phyloP scores from a whole-genome alignment of 176 grass and related monocot species.

The Triticum timopheevii region DNA sequence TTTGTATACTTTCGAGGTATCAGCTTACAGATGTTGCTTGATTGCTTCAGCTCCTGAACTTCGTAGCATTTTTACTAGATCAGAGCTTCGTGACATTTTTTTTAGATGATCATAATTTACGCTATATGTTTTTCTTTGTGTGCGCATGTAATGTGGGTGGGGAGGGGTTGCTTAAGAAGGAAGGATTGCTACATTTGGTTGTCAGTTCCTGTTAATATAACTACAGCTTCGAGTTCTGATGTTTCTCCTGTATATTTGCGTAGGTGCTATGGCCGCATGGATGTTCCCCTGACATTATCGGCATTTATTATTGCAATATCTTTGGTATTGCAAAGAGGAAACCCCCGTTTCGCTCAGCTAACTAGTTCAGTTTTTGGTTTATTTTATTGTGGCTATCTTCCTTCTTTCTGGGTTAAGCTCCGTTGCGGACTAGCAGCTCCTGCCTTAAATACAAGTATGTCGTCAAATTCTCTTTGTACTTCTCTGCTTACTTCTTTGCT shows the following conservation, averaged over 20 bases:
- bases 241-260: conserved; percentile 28
- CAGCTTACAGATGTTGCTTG: not conserved
- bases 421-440: conserved; percentile 80
- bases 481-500: not conserved
- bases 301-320: conserved; percentile 85
- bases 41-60: not conserved
- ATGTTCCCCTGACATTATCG: conserved; percentile 78
- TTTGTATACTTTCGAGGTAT: not conserved
- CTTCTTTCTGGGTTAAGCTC: conserved; percentile 98
- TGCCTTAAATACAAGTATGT: conserved; percentile 86
- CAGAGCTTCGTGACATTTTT: not conserved
- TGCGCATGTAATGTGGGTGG: not conserved
- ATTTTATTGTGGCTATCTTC: conserved; percentile 98
- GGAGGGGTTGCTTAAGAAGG: not conserved
- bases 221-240: conserved; percentile 1
- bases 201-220: conserved; percentile 38
- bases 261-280: conserved; percentile 98
- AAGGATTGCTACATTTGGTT: conserved; percentile 12
- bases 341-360: conserved; percentile 92
- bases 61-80: not conserved
- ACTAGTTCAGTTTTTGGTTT: conserved; percentile 96
- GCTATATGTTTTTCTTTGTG: not conserved
- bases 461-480: not conserved
- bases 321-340: conserved; percentile 89
- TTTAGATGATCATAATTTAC: not conserved